A percentile compares a stretch with the other conserved stretches of the same genome.
Conservation (phyloP, 1,139 yeast species). For the Taphrina confusa region DNA sequence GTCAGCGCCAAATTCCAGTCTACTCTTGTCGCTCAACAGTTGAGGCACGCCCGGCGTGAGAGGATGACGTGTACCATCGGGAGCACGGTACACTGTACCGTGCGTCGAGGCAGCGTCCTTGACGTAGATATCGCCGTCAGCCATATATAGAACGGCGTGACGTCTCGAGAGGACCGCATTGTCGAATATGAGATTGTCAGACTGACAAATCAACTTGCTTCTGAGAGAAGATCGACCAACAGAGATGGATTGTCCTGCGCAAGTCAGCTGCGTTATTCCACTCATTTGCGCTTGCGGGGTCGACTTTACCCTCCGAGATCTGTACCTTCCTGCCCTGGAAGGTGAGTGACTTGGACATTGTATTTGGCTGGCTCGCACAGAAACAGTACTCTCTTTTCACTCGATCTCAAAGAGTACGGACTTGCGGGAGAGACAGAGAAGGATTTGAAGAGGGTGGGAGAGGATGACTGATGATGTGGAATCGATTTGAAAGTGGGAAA, state of each 20-base stretch:
- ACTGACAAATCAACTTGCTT: background rate
- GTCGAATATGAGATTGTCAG: constrained; percentile 10
- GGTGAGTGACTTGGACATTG: background rate
- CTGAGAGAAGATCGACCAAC: constrained; percentile 1
- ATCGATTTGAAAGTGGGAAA: no score
- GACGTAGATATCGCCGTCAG: background rate
- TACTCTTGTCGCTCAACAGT: constrained; percentile 6
- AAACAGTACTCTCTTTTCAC: no score
- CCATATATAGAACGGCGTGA: background rate
- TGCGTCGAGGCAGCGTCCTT: constrained; percentile 8
- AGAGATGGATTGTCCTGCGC: background rate
- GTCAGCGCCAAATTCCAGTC: background rate
- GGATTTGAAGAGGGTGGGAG: no score
- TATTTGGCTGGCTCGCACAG: background rate
- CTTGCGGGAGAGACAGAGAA: no score
- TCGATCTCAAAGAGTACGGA: no score
- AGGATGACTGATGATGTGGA: no score
- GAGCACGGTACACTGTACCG: constrained; percentile 1
- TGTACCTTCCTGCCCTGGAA: background rate
- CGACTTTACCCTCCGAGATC: background rate
- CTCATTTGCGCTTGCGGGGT: no score
- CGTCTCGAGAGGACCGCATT: constrained; percentile 8
- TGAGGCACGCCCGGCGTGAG: constrained; percentile 2
- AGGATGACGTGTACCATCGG: background rate
- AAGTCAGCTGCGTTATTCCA: no score